Base-by-base conservation (phyloP, 2,329 filamentous ascomycete species). In the Exophiala dermatitidis region DNA sequence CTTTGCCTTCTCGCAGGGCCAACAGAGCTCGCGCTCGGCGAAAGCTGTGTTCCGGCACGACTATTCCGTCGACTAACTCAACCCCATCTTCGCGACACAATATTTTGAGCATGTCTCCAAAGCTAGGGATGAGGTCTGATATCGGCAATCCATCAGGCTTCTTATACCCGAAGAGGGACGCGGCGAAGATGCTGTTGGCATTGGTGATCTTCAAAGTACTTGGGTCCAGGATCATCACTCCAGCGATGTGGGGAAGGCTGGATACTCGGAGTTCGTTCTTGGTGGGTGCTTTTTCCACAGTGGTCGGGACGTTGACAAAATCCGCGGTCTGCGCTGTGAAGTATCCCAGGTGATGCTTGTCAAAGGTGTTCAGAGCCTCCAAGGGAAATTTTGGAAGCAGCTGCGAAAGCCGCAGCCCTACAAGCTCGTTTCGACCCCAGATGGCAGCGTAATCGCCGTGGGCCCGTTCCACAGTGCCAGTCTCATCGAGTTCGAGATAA, bases 11-110 rank as follows among this genome's bases (percentile, higher is more conserved):
- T 51, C 87, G 84, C 52, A 97, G 77, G 1, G 88, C 86, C 28
- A 95, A 77, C 49, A 95, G 80, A 3, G 90, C 89, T 53, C 89
- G 82, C 4, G 93, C 93, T 61, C 90, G 84, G 53, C 93, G 83
- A 72, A 98, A 97, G 65, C 88, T 94, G 67, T 96, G 90, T 68
- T 98, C 93, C 1, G 93, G 90, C 52, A 98, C 86, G 10, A 98
- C 90, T 64, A 96, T 90, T n/a, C 93, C 93, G 68, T 98, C 93
- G 7, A 86, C 79, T 29, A 97, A 75, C 48, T 84, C 78, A 47
- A 96, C 78, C 38, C 88, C 84, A 62, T 98, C 90, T 66, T 96
- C 89, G 51, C 95, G 86, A 3, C 83, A 88, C 63, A 98, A 75
- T 30, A 94, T 82, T 40, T 82, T 77, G 46, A 98, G 74, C 42